These are phyloP conservation scores for Trichoderma atrobrunneum DNA, from an alignment of 2,329 filamentous ascomycete genomes.

Conservation along the genomic window DNA sequence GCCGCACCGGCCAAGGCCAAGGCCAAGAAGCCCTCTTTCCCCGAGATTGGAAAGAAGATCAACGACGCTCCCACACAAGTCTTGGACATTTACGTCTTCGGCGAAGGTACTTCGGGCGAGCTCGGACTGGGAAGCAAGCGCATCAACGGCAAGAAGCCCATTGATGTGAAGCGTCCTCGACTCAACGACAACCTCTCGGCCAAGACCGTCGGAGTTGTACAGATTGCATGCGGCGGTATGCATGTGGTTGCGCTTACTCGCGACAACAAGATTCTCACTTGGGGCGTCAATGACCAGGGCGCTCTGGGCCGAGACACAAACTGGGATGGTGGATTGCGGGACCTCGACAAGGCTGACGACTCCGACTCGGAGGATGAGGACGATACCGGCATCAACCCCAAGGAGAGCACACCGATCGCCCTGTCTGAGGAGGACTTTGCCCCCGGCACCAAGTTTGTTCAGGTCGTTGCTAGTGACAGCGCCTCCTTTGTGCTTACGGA, in stretches of 20 bases:
- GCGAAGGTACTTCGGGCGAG: constrained; percentile 20
- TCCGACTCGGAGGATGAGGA: constrained; percentile 59
- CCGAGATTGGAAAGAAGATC: constrained; percentile 62
- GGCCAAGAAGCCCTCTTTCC: constrained; percentile 55
- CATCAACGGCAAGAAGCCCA: constrained; percentile 57
- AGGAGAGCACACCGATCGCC: constrained; percentile 64
- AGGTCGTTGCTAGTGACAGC: constrained; percentile 71
- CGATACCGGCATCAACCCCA: constrained; percentile 66
- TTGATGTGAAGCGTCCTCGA: constrained; percentile 77
- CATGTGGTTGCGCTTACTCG: constrained; percentile 73
- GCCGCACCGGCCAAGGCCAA: constrained; percentile 41
- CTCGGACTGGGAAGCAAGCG: constrained; percentile 38
- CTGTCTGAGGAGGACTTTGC: constrained; percentile 59
- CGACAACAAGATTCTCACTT: constrained; percentile 78
- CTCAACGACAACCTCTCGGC: constrained; percentile 66
- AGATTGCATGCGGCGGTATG: constrained; percentile 78
- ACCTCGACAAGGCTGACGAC: constrained; percentile 52
- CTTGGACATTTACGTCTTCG: constrained; percentile 21
- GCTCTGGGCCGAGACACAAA: constrained; percentile 72
- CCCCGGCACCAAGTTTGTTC: constrained; percentile 57
- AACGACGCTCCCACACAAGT: constrained; percentile 46
- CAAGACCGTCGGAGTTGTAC: constrained; percentile 70
- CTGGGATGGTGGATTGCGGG: constrained; percentile 62
- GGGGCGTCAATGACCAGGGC: constrained; percentile 85
- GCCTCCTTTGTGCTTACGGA: constrained; percentile 73